A percentile compares a stretch with the other conserved stretches of the same genome.
These are phyloP conservation scores for Neurospora sp. DNA, from an alignment of 2,329 filamentous ascomycete species.

Conservation along the genomic window DNA sequence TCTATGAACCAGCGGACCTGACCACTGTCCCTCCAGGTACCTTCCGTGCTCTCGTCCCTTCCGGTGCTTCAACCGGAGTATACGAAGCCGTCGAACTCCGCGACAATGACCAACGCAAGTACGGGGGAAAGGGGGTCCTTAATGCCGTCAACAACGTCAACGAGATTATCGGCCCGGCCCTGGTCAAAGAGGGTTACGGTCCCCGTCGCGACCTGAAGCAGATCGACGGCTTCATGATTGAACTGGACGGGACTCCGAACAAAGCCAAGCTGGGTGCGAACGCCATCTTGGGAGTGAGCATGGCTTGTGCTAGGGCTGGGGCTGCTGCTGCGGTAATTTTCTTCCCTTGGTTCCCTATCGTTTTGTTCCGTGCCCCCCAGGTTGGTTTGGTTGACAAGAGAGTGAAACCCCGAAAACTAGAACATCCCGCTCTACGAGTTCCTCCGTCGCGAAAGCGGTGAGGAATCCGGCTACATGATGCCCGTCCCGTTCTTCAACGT, in stretches of 20 bases:
- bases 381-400: neutral
- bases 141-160: conserved; percentile 47
- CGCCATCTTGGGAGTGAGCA: conserved; percentile 50
- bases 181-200: conserved; percentile 43
- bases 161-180: conserved; percentile 41
- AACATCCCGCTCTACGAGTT: conserved; percentile 47
- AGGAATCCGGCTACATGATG: conserved; percentile 43
- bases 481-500: conserved; percentile 51
- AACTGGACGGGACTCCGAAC: conserved; percentile 48
- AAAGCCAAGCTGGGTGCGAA: conserved; percentile 51
- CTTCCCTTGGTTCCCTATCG: neutral
- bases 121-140: conserved; percentile 44
- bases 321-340: conserved; percentile 35
- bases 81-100: conserved; percentile 27
- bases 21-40: conserved; percentile 13
- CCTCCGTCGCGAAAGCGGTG: conserved; percentile 42
- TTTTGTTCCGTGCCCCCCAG: neutral
- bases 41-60: conserved; percentile 24
- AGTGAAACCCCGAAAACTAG: neutral
- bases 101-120: conserved; percentile 42
- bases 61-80: conserved; percentile 24
- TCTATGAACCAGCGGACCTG: neutral
- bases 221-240: conserved; percentile 42
- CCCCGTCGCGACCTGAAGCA: conserved; percentile 41
- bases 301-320: conserved; percentile 48